phyloP scores from a whole-genome alignment of 352 stramenopile genomes.

The Pythium aquatile region DNA sequence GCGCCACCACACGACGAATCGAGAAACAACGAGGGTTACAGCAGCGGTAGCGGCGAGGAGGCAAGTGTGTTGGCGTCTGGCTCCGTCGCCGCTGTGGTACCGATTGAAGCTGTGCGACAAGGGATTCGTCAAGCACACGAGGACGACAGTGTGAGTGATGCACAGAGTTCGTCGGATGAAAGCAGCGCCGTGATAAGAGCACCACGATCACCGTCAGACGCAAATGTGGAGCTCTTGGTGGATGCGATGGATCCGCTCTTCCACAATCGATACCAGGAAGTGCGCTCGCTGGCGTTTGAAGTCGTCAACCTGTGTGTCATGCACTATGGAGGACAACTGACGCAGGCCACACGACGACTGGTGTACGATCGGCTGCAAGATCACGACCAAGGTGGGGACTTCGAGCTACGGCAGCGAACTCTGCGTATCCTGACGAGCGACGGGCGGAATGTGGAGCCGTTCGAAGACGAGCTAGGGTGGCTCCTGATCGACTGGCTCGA shows the following conservation, averaged over 20 bases:
- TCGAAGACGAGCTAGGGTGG: constrained; percentile 69
- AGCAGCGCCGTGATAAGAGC: neutral
- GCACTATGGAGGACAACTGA: constrained; percentile 56
- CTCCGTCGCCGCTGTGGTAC: neutral
- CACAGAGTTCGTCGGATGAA: neutral
- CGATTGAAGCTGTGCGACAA: neutral
- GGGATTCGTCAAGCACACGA: neutral
- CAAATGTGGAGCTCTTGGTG: constrained; percentile 49
- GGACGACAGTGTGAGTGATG: neutral
- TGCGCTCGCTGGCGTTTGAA: constrained; percentile 73
- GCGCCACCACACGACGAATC: neutral
- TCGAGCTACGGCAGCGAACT: constrained; percentile 57
- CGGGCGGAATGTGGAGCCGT: constrained; percentile 62
- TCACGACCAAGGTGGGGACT: constrained; percentile 47
- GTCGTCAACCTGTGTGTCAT: constrained; percentile 65
- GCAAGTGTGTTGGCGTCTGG: neutral
- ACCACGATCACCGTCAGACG: constrained; percentile 7
- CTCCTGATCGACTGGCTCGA: constrained; percentile 73
- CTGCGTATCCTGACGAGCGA: constrained; percentile 66
- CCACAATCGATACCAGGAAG: constrained; percentile 61
- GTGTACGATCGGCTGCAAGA: constrained; percentile 61
- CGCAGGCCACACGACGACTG: constrained; percentile 37
- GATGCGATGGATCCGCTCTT: constrained; percentile 74
- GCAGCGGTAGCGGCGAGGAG: constrained; percentile 13
- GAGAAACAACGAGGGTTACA: neutral